Percentiles rank a stretch among this genome's conserved stretches.
These are phyloP conservation scores for Cyclotella kingstonii DNA, from an alignment of 108 stramenopile genomes.

Conservation along the genomic window DNA sequence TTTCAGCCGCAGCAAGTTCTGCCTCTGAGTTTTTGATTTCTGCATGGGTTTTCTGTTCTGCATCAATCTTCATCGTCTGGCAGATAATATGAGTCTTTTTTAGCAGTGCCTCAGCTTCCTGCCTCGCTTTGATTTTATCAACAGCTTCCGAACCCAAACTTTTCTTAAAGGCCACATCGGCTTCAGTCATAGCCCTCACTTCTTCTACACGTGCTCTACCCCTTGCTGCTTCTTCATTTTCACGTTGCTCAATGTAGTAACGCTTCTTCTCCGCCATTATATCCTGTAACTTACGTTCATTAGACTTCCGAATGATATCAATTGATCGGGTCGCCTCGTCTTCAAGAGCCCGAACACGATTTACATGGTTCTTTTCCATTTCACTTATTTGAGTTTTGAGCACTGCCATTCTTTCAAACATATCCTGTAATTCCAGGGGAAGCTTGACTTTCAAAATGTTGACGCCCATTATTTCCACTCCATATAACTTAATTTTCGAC, in stretches of 20 bases:
- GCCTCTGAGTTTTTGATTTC: constrained; percentile 47
- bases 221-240: constrained; percentile 50
- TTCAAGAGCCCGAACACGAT: constrained; percentile 40
- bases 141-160: constrained; percentile 45
- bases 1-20: constrained; percentile 39
- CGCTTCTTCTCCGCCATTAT: constrained; percentile 49
- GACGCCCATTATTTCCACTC: constrained; percentile 53
- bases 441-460: constrained; percentile 54
- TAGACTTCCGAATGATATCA: constrained; percentile 42
- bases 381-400: constrained; percentile 54
- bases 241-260: constrained; percentile 50
- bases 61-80: constrained; percentile 47
- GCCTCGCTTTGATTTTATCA: constrained; percentile 51
- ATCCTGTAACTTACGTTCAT: constrained; percentile 51
- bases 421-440: constrained; percentile 46
- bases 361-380: constrained; percentile 54
- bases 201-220: constrained; percentile 50
- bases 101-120: constrained; percentile 51
- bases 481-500: constrained; percentile 33
- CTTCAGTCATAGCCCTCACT: constrained; percentile 44
- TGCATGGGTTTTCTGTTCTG: constrained; percentile 25
- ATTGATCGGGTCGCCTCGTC: constrained; percentile 48
- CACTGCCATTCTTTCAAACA: constrained; percentile 49
- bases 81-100: constrained; percentile 47
- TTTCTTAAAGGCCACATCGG: constrained; percentile 45